Conservation (phyloP, 257 asterid genomes). For the Ilex aquifolium region DNA sequence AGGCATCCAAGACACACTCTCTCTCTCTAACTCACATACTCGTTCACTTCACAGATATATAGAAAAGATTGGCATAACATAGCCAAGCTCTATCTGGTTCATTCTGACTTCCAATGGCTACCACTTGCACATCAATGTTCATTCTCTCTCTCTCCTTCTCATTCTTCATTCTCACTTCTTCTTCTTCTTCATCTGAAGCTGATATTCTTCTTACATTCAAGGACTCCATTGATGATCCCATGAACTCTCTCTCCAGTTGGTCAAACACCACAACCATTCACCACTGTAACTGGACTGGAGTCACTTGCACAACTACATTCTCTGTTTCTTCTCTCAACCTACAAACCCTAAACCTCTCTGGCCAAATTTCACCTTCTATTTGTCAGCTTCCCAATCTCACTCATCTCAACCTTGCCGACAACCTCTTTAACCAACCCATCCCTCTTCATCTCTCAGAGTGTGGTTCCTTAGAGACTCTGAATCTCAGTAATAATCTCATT, state of each 20-base stretch:
- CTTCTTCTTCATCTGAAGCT: conserved; percentile 44
- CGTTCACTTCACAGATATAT: background rate
- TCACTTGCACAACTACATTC: conserved; percentile 43
- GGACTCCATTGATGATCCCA: conserved; percentile 59
- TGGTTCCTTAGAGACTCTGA: conserved; percentile 42
- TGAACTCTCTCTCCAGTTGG: conserved; percentile 53
- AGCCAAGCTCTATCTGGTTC: background rate
- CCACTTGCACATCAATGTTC: conserved; percentile 26
- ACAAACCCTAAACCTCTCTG: conserved; percentile 71
- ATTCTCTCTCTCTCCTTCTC: conserved; percentile 21
- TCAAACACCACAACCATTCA: conserved; percentile 43
- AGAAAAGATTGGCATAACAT: background rate
- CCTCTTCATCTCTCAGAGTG: conserved; percentile 76
- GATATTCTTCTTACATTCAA: conserved; percentile 67
- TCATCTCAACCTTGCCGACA: conserved; percentile 62
- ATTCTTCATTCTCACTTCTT: conserved; percentile 30
- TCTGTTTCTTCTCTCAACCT: conserved; percentile 47
- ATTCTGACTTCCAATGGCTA: conserved; percentile 48
- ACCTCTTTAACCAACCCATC: conserved; percentile 64
- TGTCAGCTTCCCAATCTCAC: conserved; percentile 49
- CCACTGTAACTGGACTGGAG: conserved; percentile 82
- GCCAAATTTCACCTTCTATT: conserved; percentile 65
- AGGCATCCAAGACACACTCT: too few species aligned
- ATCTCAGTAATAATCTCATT: conserved; percentile 68
- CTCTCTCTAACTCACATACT: too few species aligned